Conservation (phyloP, 495 filamentous ascomycete species). For the Penicillium waksmanii region DNA sequence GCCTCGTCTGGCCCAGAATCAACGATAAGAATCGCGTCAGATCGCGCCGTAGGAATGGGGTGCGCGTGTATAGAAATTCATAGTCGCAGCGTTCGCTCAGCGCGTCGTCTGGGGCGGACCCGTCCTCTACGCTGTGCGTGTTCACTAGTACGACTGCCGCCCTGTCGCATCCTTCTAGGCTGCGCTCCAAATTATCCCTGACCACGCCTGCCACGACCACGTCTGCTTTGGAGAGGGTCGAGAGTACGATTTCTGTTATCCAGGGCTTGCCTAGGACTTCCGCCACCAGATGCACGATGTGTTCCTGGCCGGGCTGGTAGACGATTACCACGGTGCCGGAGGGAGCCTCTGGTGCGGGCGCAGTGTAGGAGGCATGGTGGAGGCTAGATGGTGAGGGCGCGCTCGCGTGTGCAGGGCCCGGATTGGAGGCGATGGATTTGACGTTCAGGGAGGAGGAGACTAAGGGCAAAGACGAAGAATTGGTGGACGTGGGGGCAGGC, state of each 20-base stretch:
- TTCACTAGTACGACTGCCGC: conserved; percentile 65
- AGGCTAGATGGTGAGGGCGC: no score
- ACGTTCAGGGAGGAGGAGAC: conserved; percentile 14
- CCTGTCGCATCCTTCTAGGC: conserved; percentile 52
- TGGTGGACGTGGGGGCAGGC: background rate
- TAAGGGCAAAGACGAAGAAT: background rate
- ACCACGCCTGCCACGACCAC: conserved; percentile 62
- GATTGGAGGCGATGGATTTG: conserved; percentile 12
- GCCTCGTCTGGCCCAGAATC: conserved; percentile 73
- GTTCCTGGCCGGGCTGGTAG: conserved; percentile 62
- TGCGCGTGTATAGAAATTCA: conserved; percentile 78
- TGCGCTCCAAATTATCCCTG: conserved; percentile 53
- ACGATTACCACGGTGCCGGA: conserved; percentile 57
- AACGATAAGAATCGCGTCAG: conserved; percentile 76
- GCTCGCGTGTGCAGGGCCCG: conserved; percentile 7
- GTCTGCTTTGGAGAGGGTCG: conserved; percentile 49
- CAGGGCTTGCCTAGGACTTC: conserved; percentile 70
- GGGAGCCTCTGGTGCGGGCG: background rate
- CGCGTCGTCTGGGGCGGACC: conserved; percentile 64
- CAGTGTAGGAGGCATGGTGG: background rate
- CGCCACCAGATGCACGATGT: conserved; percentile 67
- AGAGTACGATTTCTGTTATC: conserved; percentile 56
- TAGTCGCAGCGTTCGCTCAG: conserved; percentile 72
- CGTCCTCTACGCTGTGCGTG: conserved; percentile 70
- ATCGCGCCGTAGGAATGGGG: conserved; percentile 73